phyloP scores from a whole-genome alignment of 371 early-diverging fungal species.

The Actinomucor elegans region DNA sequence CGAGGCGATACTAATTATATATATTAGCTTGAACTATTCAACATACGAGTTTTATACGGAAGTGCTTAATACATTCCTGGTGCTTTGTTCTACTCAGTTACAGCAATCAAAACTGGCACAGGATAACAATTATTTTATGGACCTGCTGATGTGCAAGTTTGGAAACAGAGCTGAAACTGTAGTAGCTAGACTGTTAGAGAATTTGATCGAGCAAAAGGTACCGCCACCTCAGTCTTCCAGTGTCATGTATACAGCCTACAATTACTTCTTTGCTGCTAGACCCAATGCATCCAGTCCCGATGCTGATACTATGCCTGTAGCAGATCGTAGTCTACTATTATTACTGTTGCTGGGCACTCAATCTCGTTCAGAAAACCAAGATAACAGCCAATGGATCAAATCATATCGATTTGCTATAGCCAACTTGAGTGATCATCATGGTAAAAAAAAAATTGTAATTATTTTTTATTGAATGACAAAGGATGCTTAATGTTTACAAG shows the following conservation, averaged over 20 bases:
- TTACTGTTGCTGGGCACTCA: constrained; percentile 51
- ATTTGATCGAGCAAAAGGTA: constrained; percentile 61
- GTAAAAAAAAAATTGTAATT: constrained; percentile 24
- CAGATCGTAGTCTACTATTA: constrained; percentile 64
- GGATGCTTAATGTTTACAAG: not conserved
- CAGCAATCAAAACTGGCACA: constrained; percentile 35
- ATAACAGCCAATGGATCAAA: constrained; percentile 21
- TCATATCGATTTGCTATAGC: constrained; percentile 55
- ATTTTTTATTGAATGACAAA: not conserved
- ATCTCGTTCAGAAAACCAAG: not conserved
- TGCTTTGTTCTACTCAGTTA: constrained; percentile 67
- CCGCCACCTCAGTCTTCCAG: constrained; percentile 61
- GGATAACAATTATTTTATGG: constrained; percentile 64
- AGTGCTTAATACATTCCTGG: constrained; percentile 60
- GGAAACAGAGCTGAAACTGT: constrained; percentile 61
- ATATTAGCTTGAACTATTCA: constrained; percentile 48
- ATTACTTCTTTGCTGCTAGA: constrained; percentile 61
- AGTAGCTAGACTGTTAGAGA: constrained; percentile 57
- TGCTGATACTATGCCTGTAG: constrained; percentile 55
- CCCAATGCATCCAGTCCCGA: constrained; percentile 35
- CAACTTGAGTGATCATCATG: constrained; percentile 57
- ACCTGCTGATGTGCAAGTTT: constrained; percentile 54
- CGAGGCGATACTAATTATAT: no score
- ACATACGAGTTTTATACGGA: constrained; percentile 76
- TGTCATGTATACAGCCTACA: constrained; percentile 71